Evolutionary conservation across 352 stramenopile genomes (phyloP), one percentile per base, ranked within the genome.

Genomic region (Phytophthora citrophthora): DNA sequence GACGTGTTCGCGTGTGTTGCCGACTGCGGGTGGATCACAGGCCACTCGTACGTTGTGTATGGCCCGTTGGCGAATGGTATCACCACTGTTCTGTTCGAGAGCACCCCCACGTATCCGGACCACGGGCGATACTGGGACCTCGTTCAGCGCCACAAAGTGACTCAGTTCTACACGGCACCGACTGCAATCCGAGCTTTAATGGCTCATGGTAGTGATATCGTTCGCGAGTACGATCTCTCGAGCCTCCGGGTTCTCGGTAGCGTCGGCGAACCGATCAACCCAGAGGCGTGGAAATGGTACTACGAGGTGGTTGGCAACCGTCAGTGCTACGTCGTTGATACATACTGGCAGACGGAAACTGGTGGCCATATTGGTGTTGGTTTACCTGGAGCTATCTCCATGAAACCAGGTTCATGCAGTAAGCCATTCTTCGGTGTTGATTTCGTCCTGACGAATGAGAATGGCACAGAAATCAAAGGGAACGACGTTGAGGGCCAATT

Each of bases 71-170:
- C 36, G 36, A 41, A 41, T 13, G 36, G 36, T n/a, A 41, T 41
- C 13, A 41, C 96, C 6, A 99, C 96, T 2, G 87, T 99, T 49
- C 94, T 99, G 85, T 99, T 99, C 70, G 97, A 99, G 77, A 94
- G 76, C 31, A 98, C 96, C 11, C 97, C 97, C 0, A 91, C 98
- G 68, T 99, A 99, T 77, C 97, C 97, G 11, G 77, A 98, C 69
- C 77, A 80, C 48, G 89, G 89, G 18, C 86, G 96, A 40, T 99
- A 98, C 83, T 99, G 96, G 96, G 93, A 98, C 59, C 85, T 98
- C 61, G 87, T 99, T 5, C 45, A 64, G 38, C 46, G 45, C 36
- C 56, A 57, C 56, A 64, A 64, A 38, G 46, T 51, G 26, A 64
- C 56, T 16, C 34, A 64, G 12, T 64, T 64, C 16, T 56, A 57